These are phyloP conservation scores for Pneumocystis carinii DNA, from an alignment of 1,139 yeast genomes.

Conservation along the genomic window DNA sequence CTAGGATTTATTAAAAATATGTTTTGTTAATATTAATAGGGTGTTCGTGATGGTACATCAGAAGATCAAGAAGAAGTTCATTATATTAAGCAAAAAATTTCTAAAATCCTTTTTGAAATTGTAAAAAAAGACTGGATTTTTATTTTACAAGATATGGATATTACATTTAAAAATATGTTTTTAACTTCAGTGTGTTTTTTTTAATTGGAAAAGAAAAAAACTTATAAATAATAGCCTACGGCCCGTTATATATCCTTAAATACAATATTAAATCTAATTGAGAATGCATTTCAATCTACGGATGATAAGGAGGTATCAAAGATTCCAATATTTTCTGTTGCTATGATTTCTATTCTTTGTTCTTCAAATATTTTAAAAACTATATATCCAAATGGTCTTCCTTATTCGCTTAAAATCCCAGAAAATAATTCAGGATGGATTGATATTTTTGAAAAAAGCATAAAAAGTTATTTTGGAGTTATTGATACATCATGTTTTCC, in stretches of 20 bases:
- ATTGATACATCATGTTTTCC: slow-evolving; percentile 15
- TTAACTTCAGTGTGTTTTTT: slow-evolving; percentile 1
- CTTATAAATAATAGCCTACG: slow-evolving; percentile 20
- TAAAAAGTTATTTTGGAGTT: slow-evolving; percentile 31
- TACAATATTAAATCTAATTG: slow-evolving; percentile 73
- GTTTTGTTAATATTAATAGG: slow-evolving; percentile 1
- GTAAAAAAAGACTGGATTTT: slow-evolving; percentile 80
- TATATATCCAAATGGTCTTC: slow-evolving; percentile 30
- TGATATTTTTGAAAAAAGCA: slow-evolving; percentile 50
- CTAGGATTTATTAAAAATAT: slow-evolving; percentile 7
- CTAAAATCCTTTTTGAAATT: slow-evolving; percentile 78
- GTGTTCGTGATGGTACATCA: slow-evolving; percentile 3
- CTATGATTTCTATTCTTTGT: slow-evolving; percentile 25
- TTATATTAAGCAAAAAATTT: slow-evolving; percentile 75
- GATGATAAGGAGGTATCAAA: slow-evolving; percentile 67
- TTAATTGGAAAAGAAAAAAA: neutral
- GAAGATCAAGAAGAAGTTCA: slow-evolving; percentile 52
- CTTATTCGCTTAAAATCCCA: slow-evolving; percentile 55
- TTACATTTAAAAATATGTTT: slow-evolving; percentile 63
- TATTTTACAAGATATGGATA: slow-evolving; percentile 90
- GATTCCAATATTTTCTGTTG: slow-evolving; percentile 49
- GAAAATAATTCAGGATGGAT: slow-evolving; percentile 82
- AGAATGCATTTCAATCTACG: slow-evolving; percentile 89
- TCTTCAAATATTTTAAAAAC: slow-evolving; percentile 72
- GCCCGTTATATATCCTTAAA: slow-evolving; percentile 62